Base-by-base conservation (phyloP, 2,329 filamentous ascomycete species). In the Beauveria medogensis region DNA sequence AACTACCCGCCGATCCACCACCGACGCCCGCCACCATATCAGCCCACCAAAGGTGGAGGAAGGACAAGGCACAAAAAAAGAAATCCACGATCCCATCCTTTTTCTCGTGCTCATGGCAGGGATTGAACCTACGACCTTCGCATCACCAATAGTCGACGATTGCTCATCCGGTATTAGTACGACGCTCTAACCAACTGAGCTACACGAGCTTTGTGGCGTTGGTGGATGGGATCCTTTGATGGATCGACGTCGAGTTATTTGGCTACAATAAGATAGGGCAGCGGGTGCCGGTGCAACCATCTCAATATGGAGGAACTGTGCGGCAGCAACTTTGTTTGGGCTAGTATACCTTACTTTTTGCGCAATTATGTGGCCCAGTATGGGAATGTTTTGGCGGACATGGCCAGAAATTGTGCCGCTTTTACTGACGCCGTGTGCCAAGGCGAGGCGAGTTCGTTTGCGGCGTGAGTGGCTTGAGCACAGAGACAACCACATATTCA, bases 91-190 rank as follows among this genome's bases (percentile, higher is more conserved):
- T 14, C 30, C 22, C 24, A 37, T 18, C 47, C 43, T 20, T 41
- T 26, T 28, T 28, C 16, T 37, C 14, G 6, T 52, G 48, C 51
- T 52, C 58, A 52, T 44, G 50, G 52, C 58, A 60, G 58, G 58
- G 51, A 28, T 60, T 60, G 58, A 60, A 60, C 58, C 58, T 60
- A 52, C 58, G 58, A 54, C 58, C 58, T 60, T 54, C 58, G 58
- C 54, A 56, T 56, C 18, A 56, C 54, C 54, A 56, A 46, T 56
- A 22, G 9, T 56, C 10, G 54, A 44, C 52, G 53, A 37, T 16
- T 34, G 5, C 18, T 56, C 41, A n/a, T 20, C 54, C 10, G 43
- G 43, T 56, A 56, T 56, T 56, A 56, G 54, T 56, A 56, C 54
- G 54, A 56, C 54, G 54, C 54, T 46, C 54, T 56, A 55, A 55